Evolutionary conservation across 768 basidiomycete genomes (phyloP), one percentile per base, ranked within the genome.

Genomic region (Podaxis mareebaensis): DNA sequence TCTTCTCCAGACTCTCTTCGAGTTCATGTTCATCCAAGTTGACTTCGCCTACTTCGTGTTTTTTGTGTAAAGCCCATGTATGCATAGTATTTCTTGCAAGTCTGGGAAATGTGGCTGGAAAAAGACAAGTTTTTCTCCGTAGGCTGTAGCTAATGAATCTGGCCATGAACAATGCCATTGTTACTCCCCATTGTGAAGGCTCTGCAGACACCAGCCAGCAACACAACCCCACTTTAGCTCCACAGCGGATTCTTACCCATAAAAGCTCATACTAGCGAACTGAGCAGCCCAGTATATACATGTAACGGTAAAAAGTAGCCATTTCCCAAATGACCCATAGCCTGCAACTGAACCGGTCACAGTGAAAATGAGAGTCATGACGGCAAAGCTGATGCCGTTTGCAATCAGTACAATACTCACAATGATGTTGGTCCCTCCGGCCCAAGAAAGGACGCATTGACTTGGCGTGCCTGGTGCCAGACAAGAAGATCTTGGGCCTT

Each of bases 351-450:
- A 86, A 30, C 87, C 86, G 44, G 94, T 85, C 0, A 90, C 91
- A 1, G 92, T 94, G 75, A 94, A 92, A 53, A 93, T 85, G 38
- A 82, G 65, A 0, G 92, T 92, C 91, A 93, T 92, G 17, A 91
- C 85, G 11, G 89, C 89, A 65, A 93, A 94, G 69, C 86, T 86
- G 58, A 89, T 76, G 1, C 92, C 91, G 53, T 90, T 93, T 0
- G 91, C 83, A 20, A 93, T 76, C 13, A 94, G 77, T n/a, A 93
- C 86, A 28, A 93, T 76, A 49, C 91, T 91, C 12, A 88, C 84
- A 38, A 95, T 86, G 2, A 87, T 74, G 71, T 90, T 92, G 2
- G 88, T 88, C 2, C 91, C 88, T 17, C 81, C 78, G 4, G 78
- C 83, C 92, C 92, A 93, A 0, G 89, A 90, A 42, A 94, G 74